Base-by-base conservation (phyloP, 2,329 filamentous ascomycete species). In the Grosmannia huntii region DNA sequence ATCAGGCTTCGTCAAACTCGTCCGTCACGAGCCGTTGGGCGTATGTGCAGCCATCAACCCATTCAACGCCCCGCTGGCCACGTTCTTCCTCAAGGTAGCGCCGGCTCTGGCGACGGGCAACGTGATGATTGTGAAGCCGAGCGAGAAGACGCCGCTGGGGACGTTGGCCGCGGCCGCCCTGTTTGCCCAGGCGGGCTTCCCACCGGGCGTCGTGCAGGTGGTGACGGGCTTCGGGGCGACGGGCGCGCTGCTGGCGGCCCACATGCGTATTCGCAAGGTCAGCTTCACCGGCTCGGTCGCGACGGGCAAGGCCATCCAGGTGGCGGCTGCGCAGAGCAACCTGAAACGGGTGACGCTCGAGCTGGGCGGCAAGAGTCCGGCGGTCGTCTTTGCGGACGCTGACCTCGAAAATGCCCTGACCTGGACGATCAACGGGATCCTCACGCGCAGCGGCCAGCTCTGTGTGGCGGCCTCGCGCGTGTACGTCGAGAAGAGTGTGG, bases 391-490 rank as follows among this genome's bases (percentile, higher is more conserved):
- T 6, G 80, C 81, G 2, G 83, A 86, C 63, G 82, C 80, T 6
- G 77, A 84, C 57, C 65, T 87, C 33, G 80, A 84, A 23, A 76
- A 75, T 62, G 84, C 84, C n/a, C 82, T 64, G 10, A 62, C 36
- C 36, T 72, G 70, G 69, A 66, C 66, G 27, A 65, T 64, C n/a
- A 69, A 71, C 60, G 64, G 70, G 6, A 69, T 89, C 76, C 84
- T 86, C 72, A 82, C 82, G 59, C 88, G 88, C 64, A 84, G 82
- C 0, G 86, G 86, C 23, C 86, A 89, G 68, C 83, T 88, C 44
- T 89, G 86, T 73, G 87, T 86, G 36, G 88, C 88, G 63, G 84
- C 85, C 4, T 86, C 84, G 0, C 74, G 86, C 2, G 83, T 89
- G 5, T 89, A 88, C 68, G 79, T 89, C 2, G 84, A 85, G 1